These are phyloP conservation scores for Candida palmyrensis DNA, from an alignment of 805 yeast genomes.

Conservation along the genomic window DNA sequence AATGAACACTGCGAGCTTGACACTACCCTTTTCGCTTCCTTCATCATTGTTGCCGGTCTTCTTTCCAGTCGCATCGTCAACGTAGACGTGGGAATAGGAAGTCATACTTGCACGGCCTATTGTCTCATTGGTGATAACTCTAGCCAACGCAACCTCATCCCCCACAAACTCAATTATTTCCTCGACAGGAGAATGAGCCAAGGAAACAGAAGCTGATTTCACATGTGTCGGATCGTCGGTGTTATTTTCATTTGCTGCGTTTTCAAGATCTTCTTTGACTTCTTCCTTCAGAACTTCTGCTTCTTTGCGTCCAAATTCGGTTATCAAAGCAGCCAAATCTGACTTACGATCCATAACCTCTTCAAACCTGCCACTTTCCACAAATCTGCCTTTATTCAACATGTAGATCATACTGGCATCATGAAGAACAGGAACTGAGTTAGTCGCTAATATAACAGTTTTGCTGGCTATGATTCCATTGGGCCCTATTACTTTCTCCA, in stretches of 20 bases:
- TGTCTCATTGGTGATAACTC: slow-evolving; percentile 12
- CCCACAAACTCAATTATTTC: slow-evolving; percentile 10
- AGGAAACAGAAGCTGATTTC: slow-evolving; percentile 11
- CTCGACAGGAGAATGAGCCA: slow-evolving; percentile 14
- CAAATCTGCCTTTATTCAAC: slow-evolving; percentile 22
- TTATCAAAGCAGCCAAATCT: slow-evolving; percentile 26
- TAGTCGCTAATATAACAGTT: slow-evolving; percentile 35
- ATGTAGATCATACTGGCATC: slow-evolving; percentile 29
- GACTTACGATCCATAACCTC: slow-evolving; percentile 39
- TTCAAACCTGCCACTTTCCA: slow-evolving; percentile 44
- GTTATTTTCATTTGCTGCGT: slow-evolving; percentile 16
- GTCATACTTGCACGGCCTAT: slow-evolving; percentile 24
- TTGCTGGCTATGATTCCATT: slow-evolving; percentile 28
- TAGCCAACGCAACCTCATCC: slow-evolving; percentile 12
- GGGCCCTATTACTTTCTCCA: slow-evolving; percentile 25
- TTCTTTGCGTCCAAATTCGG: slow-evolving; percentile 24
- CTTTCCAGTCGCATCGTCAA: slow-evolving; percentile 12
- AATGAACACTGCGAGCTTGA: slow-evolving; percentile 22
- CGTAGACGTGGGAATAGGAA: slow-evolving; percentile 29
- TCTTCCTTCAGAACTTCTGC: slow-evolving; percentile 9
- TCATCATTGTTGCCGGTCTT: slow-evolving; percentile 33
- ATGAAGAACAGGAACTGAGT: slow-evolving; percentile 31
- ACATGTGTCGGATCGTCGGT: too few relatives aligned
- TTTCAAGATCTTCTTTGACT: slow-evolving; percentile 11
- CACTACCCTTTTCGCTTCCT: slow-evolving; percentile 18